Base-by-base conservation (phyloP, 768 basidiomycete species). In the Kwoniella newhampshirensis region DNA sequence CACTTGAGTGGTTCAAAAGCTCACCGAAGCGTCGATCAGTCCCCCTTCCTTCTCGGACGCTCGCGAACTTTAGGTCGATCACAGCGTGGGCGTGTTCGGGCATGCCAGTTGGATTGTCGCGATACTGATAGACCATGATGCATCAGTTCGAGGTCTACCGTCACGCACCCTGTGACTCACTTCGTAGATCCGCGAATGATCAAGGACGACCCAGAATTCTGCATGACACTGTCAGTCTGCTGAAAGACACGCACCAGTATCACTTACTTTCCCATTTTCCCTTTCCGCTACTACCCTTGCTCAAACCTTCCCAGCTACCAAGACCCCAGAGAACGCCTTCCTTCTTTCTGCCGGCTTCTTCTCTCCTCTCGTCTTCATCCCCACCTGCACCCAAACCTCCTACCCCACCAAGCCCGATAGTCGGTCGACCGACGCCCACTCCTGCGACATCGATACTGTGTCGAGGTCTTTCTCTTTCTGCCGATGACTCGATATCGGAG, bases 121-220 rank as follows among this genome's bases (percentile, higher is more conserved):
- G 68, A 45, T 75, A 75, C 68, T 73, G 26, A 12, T 54, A 42
- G 21, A 20, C 4, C 18, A 17, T 12, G 8, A 30, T 17, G 17
- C 11, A 25, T 3, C 1, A 26, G 15, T n/a, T n/a, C n/a, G n/a
- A n/a, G n/a, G n/a, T n/a, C n/a, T n/a, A n/a, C n/a, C n/a, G n/a
- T n/a, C n/a, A n/a, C n/a, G n/a, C n/a, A n/a, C n/a, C n/a, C n/a
- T n/a, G n/a, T n/a, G n/a, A 49, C 66, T 51, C 39, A 71, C 67
- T 64, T 76, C 75, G 59, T 73, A 76, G 20, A 76, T 70, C 40
- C 64, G 63, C 9, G 68, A 75, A 44, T 67, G 66, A 54, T 74
- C 73, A 21, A 76, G 40, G 3, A 76, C 75, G 11, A 76, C 73
- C 75, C 75, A 76, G 51, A 65, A 70, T 32, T 71, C 73, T 75